Base-by-base conservation (phyloP, 345 rosid species). In the Odontarrhena argentea region DNA sequence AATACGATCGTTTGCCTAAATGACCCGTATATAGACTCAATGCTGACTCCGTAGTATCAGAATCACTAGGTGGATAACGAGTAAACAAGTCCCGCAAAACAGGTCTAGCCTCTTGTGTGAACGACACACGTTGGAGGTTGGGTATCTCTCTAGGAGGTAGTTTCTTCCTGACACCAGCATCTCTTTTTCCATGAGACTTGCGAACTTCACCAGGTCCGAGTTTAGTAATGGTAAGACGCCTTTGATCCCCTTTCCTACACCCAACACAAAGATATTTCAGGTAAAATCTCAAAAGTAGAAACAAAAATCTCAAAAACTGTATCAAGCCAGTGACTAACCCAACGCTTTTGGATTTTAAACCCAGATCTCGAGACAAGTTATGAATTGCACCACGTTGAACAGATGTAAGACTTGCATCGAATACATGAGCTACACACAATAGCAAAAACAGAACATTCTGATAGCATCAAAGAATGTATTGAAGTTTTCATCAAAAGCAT, bases 301-400 rank as follows among this genome's bases (percentile, higher is more conserved):
- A 34, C 24, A 25, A 24, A 14, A 25, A 25, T 28, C 24, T 9
- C 50, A 73, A 14, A 9, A 53, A 49, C 1, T 18, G 24, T n/a
- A 5, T 7, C 8, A 46, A 11, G 34, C 5, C 41, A 24, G 60
- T 49, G 47, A 87, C 97, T 82, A 60, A 94, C 99, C 99, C 99
- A 2, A 59, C 56, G 72, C 96, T 94, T 81, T 84, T 88, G 52
- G 99, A 94, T 47, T 36, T 55, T 69, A 94, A 37, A 49, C 96
- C 99, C 91, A 85, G 67, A 78, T 76, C 79, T 69, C 60, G 74
- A 80, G 87, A 83, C 49, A 81, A 62, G 47, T 68, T 56, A 77
- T 94, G 97, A 40, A 91, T 88, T 26, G 79, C 63, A 50, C 85
- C 92, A 30, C 99, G 96, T 34, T 88, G 91, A 15, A 1, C 14